These are phyloP conservation scores for Drechslerella dactyloides DNA, from an alignment of 2,329 filamentous ascomycete genomes.

Conservation along the genomic window DNA sequence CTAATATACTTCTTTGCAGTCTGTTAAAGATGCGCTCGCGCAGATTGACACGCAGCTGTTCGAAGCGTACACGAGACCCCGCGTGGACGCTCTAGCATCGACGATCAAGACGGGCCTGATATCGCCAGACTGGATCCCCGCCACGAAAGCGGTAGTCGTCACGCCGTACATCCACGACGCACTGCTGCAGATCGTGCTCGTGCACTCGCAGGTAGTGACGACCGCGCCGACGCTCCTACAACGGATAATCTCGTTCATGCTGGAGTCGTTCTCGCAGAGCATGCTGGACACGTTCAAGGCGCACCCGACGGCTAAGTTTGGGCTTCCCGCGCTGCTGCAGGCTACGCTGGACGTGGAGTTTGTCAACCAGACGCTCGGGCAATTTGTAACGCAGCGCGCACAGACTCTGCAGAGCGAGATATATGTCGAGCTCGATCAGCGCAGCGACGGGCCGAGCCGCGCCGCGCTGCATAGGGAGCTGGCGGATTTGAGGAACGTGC, in stretches of 20 bases:
- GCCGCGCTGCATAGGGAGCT: constrained; percentile 81
- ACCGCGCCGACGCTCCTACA: constrained; percentile 76
- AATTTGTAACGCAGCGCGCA: constrained; percentile 85
- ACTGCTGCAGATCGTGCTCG: constrained; percentile 82
- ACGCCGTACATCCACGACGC: constrained; percentile 88
- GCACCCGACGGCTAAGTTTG: constrained; percentile 67
- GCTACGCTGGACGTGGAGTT: constrained; percentile 98
- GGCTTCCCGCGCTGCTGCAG: constrained; percentile 86
- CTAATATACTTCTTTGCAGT: constrained; percentile 57
- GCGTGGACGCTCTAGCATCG: constrained; percentile 70
- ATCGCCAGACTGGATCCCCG: constrained; percentile 73
- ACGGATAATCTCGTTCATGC: constrained; percentile 82
- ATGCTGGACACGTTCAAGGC: constrained; percentile 80
- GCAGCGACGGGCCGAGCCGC: constrained; percentile 86
- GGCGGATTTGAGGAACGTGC: constrained; percentile 82
- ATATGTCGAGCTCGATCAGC: constrained; percentile 85
- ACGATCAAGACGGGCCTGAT: constrained; percentile 77
- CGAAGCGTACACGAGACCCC: constrained; percentile 84
- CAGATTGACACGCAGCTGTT: constrained; percentile 93
- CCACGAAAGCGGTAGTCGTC: constrained; percentile 66
- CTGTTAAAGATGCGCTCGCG: constrained; percentile 83
- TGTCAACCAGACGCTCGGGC: constrained; percentile 86
- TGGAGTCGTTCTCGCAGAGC: constrained; percentile 79
- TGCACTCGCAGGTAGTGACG: constrained; percentile 87
- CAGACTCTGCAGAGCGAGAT: constrained; percentile 84